phyloP scores from a whole-genome alignment of 73 alveolate species.

The Paramecium biaurelia region DNA sequence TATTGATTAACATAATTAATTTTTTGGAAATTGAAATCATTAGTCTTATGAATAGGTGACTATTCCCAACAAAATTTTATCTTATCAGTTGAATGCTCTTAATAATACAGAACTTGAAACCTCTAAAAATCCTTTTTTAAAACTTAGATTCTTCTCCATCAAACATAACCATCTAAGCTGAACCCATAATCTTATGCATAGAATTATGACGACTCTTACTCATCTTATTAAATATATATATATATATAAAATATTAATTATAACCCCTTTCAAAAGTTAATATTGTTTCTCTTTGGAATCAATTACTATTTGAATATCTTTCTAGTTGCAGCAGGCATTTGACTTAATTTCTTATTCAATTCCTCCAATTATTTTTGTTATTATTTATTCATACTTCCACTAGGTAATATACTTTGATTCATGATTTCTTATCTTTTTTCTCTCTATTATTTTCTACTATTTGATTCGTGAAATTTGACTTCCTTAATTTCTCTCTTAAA shows the following conservation, averaged over 20 bases:
- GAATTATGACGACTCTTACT: not conserved
- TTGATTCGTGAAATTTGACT: not conserved
- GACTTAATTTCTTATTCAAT: not conserved
- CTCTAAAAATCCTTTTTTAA: not conserved
- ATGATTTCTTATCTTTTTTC: conserved; percentile 1
- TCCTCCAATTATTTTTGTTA: not conserved
- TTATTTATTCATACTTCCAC: not conserved
- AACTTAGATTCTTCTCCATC: conserved; percentile 34
- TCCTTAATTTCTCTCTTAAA: not conserved
- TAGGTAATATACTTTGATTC: not conserved
- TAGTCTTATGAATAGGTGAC: not conserved
- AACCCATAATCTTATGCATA: not conserved
- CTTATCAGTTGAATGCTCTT: conserved; percentile 25
- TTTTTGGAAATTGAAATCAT: conserved; percentile 31
- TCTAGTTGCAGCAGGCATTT: not conserved
- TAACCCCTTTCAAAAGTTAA: not conserved
- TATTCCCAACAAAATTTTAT: conserved; percentile 20
- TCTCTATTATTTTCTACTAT: not conserved
- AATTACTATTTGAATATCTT: not conserved
- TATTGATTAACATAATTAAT: not conserved
- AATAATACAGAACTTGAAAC: not conserved
- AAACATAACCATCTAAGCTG: not conserved
- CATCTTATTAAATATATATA: not conserved
- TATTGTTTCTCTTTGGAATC: not conserved
- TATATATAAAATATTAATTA: not conserved